Percentiles rank a stretch among this genome's conserved stretches.
Conservation (phyloP, 2,329 filamentous ascomycete genomes). For the Mollisia scopiformis region DNA sequence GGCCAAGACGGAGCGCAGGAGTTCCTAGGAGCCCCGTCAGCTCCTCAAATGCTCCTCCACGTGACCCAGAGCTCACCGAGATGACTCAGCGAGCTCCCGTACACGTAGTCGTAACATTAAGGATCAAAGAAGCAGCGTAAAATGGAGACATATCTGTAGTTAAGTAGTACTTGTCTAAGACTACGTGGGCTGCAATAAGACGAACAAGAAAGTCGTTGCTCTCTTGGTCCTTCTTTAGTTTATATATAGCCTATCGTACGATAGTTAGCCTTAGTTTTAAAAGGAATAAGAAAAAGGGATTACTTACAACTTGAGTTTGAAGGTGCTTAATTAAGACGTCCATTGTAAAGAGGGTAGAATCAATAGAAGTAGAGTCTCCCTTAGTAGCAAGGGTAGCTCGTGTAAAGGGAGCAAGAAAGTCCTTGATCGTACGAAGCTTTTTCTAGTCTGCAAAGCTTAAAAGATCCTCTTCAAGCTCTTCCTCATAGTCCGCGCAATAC, state of each 20-base stretch:
- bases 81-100: too few relatives aligned
- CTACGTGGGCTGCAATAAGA: neutral
- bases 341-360: neutral
- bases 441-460: neutral
- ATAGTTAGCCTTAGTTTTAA: neutral
- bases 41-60: too few relatives aligned
- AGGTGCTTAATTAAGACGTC: conserved; percentile 5
- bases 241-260: neutral
- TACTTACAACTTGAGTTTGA: neutral
- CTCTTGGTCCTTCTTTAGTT: neutral
- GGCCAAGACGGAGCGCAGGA: too few relatives aligned
- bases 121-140: conserved; percentile 5
- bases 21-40: too few relatives aligned
- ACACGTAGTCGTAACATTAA: conserved; percentile 1
- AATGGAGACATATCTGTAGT: conserved; percentile 10
- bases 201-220: neutral
- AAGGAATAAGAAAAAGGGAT: neutral
- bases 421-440: neutral
- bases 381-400: neutral
- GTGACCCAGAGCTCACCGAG: too few relatives aligned
- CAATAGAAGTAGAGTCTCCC: neutral
- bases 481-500: neutral
- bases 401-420: neutral
- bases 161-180: conserved; percentile 8
- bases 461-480: conserved; percentile 1